Conservation (phyloP, 108 stramenopile genomes). For the Licmophora abbreviata region DNA sequence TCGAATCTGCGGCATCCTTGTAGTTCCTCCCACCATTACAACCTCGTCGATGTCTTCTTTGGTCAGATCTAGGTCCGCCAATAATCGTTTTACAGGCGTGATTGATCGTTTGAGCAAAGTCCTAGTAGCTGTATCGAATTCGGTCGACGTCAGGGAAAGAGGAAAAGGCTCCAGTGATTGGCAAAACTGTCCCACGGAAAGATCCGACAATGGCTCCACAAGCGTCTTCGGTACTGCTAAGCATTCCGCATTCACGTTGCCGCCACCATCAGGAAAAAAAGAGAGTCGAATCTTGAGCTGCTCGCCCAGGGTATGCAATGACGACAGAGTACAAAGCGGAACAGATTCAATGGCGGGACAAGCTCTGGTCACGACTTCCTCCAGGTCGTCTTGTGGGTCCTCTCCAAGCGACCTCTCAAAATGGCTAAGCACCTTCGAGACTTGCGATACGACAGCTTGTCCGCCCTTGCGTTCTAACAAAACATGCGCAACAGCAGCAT, state of each 20-base stretch:
- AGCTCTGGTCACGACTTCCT: slow-evolving; percentile 33
- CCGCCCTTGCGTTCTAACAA: not conserved
- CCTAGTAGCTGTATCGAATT: slow-evolving; percentile 61
- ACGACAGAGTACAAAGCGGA: slow-evolving; percentile 65
- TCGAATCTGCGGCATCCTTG: slow-evolving; percentile 88
- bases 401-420: slow-evolving; percentile 12
- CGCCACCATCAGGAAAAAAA: slow-evolving; percentile 9
- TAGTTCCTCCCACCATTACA: slow-evolving; percentile 97
- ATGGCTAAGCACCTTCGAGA: slow-evolving; percentile 15
- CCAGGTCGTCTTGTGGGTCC: slow-evolving; percentile 24
- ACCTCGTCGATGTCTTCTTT: slow-evolving; percentile 91
- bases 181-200: slow-evolving; percentile 41
- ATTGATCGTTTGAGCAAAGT: slow-evolving; percentile 76
- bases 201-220: slow-evolving; percentile 16
- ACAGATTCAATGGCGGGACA: slow-evolving; percentile 36
- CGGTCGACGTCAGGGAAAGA: slow-evolving; percentile 49
- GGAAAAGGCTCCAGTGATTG: slow-evolving; percentile 23
- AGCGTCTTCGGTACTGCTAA: slow-evolving; percentile 7
- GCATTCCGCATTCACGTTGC: slow-evolving; percentile 10
- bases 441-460: not conserved
- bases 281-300: slow-evolving; percentile 72
- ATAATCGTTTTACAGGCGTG: slow-evolving; percentile 59
- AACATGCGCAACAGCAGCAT: slow-evolving; percentile 68
- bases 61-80: slow-evolving; percentile 70
- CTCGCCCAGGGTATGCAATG: slow-evolving; percentile 79